Base-by-base conservation (phyloP, 2,329 filamentous ascomycete genomes). In the Ceratocystis colombiana region DNA sequence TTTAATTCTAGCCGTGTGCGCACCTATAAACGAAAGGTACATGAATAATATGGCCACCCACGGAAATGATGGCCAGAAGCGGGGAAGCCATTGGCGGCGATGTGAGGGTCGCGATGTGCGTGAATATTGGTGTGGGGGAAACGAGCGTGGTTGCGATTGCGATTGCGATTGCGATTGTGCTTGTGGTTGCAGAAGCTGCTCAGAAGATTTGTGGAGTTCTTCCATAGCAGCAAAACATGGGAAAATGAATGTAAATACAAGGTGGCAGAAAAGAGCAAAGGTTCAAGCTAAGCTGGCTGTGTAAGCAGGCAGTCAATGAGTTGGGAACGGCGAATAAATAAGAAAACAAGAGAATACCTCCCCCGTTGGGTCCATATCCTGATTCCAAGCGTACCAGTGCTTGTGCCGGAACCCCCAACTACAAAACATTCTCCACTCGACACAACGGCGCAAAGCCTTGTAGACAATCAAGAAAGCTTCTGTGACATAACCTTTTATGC, bases 191-290 rank as follows among this genome's bases (percentile, higher is more conserved):
- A 41, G 20, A 17, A 64, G 59, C 30, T 37, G 22, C 45, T 37
- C 28, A 22, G 45, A 48, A 22, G 20, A n/a, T 53, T 48, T 33
- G 12, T 64, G 68, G 82, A 80, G 5, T 76, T 82, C 6, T 78
- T 79, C 33, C 78, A 79, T 33, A 71, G 76, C 25, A 73, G 74
- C 5, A 74, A 74, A 12, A 68, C 70, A 12, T 68, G 72, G 53
- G 37, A 50, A 53, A n/a, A 48, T 50, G 46, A 12, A 44, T 4
- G 45, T 8, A 53, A 55, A 41, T 7, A 25, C n/a, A 28, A 3
- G 5, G 15, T 48, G 6, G 46, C 46, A 48, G 41, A 62, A 62
- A 53, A 33, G 61, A 63, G 61, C 25, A 33, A 48, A 62, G 22
- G 15, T 45, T 46, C 6, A 61, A 22, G 25, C 70, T 71, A 7